phyloP scores from a whole-genome alignment of 805 yeast genomes.

The Candida ovalis region DNA sequence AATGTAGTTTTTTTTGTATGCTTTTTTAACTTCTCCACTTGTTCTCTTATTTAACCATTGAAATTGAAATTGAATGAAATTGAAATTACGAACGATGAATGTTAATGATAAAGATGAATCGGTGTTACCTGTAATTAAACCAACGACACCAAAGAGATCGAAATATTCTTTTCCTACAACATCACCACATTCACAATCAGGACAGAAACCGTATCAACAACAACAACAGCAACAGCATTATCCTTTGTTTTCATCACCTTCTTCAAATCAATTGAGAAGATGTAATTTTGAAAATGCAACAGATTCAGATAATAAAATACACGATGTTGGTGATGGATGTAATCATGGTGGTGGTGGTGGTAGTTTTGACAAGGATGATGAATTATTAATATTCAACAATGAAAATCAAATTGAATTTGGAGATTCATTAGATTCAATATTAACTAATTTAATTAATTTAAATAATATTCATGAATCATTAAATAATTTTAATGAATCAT shows the following conservation, averaged over 20 bases:
- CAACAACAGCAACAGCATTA: conserved; percentile 3
- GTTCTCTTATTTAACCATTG: no score
- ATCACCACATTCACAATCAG: neutral
- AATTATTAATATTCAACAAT: conserved; percentile 22
- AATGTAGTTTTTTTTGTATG: no score
- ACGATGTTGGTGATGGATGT: no score
- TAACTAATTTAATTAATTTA: conserved; percentile 53
- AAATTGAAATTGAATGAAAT: no score
- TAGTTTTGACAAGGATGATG: neutral
- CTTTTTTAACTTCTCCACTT: no score
- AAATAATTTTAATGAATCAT: conserved; percentile 68
- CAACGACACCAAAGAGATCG: neutral
- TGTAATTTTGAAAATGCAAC: no score
- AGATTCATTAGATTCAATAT: conserved; percentile 33
- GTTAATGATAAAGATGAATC: neutral
- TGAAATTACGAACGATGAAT: no score
- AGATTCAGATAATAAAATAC: no score
- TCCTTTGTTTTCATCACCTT: conserved; percentile 19
- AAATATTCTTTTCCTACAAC: neutral
- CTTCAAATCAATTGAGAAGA: no score
- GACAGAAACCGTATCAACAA: neutral
- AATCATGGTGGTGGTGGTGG: no score
- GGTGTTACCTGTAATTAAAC: neutral
- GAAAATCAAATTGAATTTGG: conserved; percentile 17
- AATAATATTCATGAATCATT: conserved; percentile 60